A percentile compares a stretch with the other conserved stretches of the same genome.
These are phyloP conservation scores for Russula ochroleuca DNA, from an alignment of 768 basidiomycete genomes.

Conservation along the genomic window DNA sequence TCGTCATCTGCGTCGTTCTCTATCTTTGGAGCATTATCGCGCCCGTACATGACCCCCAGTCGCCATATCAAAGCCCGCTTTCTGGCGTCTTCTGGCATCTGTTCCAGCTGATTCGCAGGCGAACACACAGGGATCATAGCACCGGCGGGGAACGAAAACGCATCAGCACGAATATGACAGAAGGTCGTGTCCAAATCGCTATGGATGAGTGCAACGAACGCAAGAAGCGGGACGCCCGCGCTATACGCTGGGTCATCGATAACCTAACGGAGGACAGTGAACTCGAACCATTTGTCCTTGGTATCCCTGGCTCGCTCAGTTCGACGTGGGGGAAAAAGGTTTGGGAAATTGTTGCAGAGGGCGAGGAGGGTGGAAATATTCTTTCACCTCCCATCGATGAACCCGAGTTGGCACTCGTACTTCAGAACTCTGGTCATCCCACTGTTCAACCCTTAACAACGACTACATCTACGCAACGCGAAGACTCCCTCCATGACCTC, in stretches of 20 bases:
- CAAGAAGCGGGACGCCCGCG: slow-evolving; percentile 5
- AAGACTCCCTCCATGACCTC: slow-evolving; percentile 13
- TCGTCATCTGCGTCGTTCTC: slow-evolving; percentile 9
- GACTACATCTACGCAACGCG: background rate
- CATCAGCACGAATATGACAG: slow-evolving; percentile 12
- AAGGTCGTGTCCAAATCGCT: slow-evolving; percentile 14
- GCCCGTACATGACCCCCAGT: slow-evolving; percentile 15
- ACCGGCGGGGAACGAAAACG: slow-evolving; percentile 1
- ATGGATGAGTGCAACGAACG: slow-evolving; percentile 4
- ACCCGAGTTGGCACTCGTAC: background rate
- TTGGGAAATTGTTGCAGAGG: slow-evolving; percentile 10
- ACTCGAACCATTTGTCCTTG: slow-evolving; percentile 4
- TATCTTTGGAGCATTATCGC: slow-evolving; percentile 26
- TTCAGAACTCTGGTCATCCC: background rate
- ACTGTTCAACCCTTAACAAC: background rate
- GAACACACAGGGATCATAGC: slow-evolving; percentile 11
- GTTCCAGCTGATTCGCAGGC: slow-evolving; percentile 4
- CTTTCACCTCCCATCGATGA: background rate
- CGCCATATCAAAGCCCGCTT: slow-evolving; percentile 22
- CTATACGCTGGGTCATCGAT: slow-evolving; percentile 13
- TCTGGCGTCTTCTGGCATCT: slow-evolving; percentile 21
- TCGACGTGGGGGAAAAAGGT: slow-evolving; percentile 11
- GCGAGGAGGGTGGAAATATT: background rate
- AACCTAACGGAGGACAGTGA: slow-evolving; percentile 18
- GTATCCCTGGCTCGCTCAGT: slow-evolving; percentile 8